Conservation (phyloP, 345 rosid species). For the Camelina sativa region DNA sequence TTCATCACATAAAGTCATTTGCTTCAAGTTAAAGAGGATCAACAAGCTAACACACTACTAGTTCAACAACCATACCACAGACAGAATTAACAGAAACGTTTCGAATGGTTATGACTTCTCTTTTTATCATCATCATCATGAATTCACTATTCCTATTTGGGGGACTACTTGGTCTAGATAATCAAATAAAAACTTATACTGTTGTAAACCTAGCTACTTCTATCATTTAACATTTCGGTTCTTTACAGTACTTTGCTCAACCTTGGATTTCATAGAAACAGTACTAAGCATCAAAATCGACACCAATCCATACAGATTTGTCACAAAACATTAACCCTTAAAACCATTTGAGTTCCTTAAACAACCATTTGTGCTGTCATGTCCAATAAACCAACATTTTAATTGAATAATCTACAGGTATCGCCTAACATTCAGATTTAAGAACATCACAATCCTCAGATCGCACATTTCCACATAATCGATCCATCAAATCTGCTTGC, state of each 20-base stretch:
- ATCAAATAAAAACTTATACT: not conserved
- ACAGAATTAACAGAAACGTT: not conserved
- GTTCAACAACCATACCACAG: not conserved
- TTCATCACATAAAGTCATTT: not conserved
- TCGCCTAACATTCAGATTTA: not conserved
- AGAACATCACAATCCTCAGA: slow-evolving; percentile 4
- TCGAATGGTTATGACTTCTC: not conserved
- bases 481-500: not conserved
- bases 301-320: not conserved
- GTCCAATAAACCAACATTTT: not conserved
- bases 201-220: not conserved
- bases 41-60: not conserved
- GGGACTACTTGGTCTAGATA: not conserved
- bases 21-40: slow-evolving; percentile 1
- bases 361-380: not conserved
- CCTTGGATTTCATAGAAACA: not conserved
- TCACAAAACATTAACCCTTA: not conserved
- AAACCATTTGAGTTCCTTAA: not conserved
- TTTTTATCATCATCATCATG: not conserved
- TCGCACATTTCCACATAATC: not conserved
- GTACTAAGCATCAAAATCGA: not conserved
- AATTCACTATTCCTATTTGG: not conserved
- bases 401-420: slow-evolving; percentile 10
- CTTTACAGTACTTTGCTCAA: not conserved
- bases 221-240: not conserved